phyloP scores from a whole-genome alignment of 495 filamentous ascomycete species.

The Xylaria grammica region DNA sequence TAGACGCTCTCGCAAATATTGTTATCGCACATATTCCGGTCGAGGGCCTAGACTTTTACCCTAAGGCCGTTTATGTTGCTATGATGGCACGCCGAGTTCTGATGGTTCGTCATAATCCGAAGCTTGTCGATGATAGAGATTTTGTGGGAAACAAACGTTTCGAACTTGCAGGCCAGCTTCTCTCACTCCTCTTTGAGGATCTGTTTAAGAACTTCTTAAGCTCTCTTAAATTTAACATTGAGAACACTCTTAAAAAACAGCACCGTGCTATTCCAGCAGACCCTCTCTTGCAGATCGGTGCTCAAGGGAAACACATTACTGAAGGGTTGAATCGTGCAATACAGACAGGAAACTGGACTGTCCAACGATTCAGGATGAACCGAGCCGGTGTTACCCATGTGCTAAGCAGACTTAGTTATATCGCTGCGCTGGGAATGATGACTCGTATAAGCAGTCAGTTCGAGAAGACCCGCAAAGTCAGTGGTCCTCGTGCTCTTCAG shows the following conservation, averaged over 20 bases:
- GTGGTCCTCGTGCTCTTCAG: conserved; percentile 91
- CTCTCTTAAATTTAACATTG: conserved; percentile 86
- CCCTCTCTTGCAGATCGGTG: conserved; percentile 73
- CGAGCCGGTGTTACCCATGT: conserved; percentile 96
- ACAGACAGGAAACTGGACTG: conserved; percentile 94
- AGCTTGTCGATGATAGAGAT: conserved; percentile 91
- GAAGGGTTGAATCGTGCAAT: conserved; percentile 91
- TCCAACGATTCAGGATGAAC: conserved; percentile 98
- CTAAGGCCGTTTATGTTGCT: conserved; percentile 93
- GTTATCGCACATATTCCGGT: conserved; percentile 95
- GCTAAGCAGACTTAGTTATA: conserved; percentile 92
- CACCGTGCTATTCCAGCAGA: conserved; percentile 87
- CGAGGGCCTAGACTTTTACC: conserved; percentile 84
- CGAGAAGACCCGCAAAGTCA: conserved; percentile 96
- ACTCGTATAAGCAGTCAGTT: conserved; percentile 98
- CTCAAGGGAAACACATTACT: conserved; percentile 82
- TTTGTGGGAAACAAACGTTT: conserved; percentile 98
- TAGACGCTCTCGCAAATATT: conserved; percentile 88
- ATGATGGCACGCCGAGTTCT: conserved; percentile 94
- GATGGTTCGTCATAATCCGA: conserved; percentile 88
- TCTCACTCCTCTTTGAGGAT: conserved; percentile 96
- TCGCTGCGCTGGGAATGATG: conserved; percentile 99
- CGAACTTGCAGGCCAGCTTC: conserved; percentile 90
- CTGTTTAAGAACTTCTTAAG: conserved; percentile 92
- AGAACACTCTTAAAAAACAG: conserved; percentile 90